Evolutionary conservation across 108 stramenopile species (phyloP), one percentile per base, ranked within the genome.

Genomic region (Nitzschia sp.): DNA sequence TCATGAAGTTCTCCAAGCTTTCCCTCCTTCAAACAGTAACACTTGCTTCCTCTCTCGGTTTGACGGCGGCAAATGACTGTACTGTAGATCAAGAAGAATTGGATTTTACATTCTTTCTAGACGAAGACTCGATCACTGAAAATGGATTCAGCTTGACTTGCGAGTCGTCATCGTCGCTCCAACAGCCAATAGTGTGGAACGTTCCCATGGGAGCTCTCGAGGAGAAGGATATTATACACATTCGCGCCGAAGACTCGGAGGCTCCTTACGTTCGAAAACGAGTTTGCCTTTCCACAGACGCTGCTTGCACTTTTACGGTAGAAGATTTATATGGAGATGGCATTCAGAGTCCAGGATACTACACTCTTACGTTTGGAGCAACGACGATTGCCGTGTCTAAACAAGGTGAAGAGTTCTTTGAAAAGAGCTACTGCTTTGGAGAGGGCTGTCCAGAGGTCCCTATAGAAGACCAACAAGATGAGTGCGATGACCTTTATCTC

Each of bases 91-190:
- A 53, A 53, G 51, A 53, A n/a, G 5, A 24, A 17, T n/a, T 53
- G 6, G 51, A 53, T 6, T 53, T 53, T n/a, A 24, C 19, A 6
- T 24, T 53, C 21, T 24, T 24, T 53, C 19, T 53, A n/a, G 51
- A 53, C 24, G 51, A 53, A 53, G 51, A 53, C 51, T 53, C 51
- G 51, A 24, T n/a, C 24, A n/a, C 4, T 53, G 51, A 53, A 53
- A 53, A 53, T n/a, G 51, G 51, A 53, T 53, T 8, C 13, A 17
- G 5, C 19, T 53, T 53, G 51, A 19, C 21, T 17, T 53, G 51
- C 24, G 51, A 53, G 51, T n/a, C n/a, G n/a, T n/a, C n/a, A n/a
- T n/a, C n/a, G n/a, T n/a, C n/a, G n/a, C n/a, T n/a, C n/a, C 13
- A 15, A 45, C 13, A 45, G 15, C 13, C 13, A 45, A 13, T 45